Percentiles rank a stretch among this genome's conserved stretches.
Conservation (phyloP, 1,284 basidiomycete species). For the Meripilus lineatus region DNA sequence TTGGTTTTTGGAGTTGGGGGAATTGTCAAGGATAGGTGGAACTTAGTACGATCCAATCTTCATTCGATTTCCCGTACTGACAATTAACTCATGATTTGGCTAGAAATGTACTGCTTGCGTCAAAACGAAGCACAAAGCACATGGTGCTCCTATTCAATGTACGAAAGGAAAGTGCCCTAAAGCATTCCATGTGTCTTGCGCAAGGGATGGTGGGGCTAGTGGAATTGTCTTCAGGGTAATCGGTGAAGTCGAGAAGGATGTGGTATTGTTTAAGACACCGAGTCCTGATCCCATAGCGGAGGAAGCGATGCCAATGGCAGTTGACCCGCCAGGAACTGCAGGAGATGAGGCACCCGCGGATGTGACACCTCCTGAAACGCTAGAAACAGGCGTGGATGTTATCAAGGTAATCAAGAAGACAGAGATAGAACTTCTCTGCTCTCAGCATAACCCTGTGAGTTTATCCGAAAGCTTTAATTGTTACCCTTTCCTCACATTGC, state of each 20-base stretch:
- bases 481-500: constrained; percentile 6
- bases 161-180: constrained; percentile 91
- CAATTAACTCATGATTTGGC: no score
- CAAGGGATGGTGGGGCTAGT: constrained; percentile 47
- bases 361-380: constrained; percentile 21
- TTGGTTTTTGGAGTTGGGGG: constrained; percentile 78
- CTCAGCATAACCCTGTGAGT: constrained; percentile 81
- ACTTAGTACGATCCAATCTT: constrained; percentile 53
- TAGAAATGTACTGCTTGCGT: constrained; percentile 88
- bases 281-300: constrained; percentile 7
- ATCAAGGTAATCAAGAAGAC: constrained; percentile 64
- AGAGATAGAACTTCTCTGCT: constrained; percentile 71
- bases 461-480: constrained; percentile 3
- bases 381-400: constrained; percentile 5
- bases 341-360: neutral
- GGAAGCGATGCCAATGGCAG: neutral
- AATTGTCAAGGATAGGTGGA: constrained; percentile 88
- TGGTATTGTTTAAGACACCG: constrained; percentile 48
- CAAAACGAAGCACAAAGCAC: constrained; percentile 58
- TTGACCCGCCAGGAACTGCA: constrained; percentile 6
- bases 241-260: constrained; percentile 73
- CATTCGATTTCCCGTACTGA: neutral
- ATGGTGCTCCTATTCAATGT: constrained; percentile 93
- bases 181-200: constrained; percentile 93
- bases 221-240: constrained; percentile 60